phyloP scores from a whole-genome alignment of 1,284 basidiomycete species.

The Heterobasidion parviporum region DNA sequence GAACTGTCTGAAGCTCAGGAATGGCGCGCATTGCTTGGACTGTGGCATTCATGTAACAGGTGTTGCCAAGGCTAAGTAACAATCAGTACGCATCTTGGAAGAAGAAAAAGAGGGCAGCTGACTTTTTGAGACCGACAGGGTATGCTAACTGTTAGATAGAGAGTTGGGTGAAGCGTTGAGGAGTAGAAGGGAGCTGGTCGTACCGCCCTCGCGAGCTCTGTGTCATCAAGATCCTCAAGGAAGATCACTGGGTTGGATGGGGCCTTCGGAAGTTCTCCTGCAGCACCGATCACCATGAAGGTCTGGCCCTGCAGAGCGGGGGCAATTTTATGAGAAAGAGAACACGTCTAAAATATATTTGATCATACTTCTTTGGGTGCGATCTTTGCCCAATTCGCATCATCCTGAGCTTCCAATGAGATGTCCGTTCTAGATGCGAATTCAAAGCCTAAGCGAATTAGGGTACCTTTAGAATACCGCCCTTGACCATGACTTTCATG shows the following conservation, averaged over 20 bases:
- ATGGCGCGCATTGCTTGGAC: conserved; percentile 88
- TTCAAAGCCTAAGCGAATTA: background rate
- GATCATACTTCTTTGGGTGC: conserved; percentile 65
- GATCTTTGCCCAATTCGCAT: conserved; percentile 79
- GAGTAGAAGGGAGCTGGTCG: conserved; percentile 15
- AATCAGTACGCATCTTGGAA: conserved; percentile 12
- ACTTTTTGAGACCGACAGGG: conserved; percentile 64
- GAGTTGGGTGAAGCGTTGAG: conserved; percentile 2
- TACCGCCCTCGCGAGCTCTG: conserved; percentile 74
- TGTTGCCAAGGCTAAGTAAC: conserved; percentile 65
- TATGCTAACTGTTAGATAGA: conserved; percentile 36
- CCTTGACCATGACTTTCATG: conserved; percentile 98
- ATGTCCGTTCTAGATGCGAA: background rate
- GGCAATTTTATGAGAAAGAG: background rate
- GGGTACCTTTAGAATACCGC: conserved; percentile 79
- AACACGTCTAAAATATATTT: background rate
- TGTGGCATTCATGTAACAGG: conserved; percentile 95
- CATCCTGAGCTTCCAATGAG: conserved; percentile 49
- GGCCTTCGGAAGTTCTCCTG: conserved; percentile 85
- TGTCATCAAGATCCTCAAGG: conserved; percentile 85
- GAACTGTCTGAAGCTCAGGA: conserved; percentile 75
- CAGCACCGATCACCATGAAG: conserved; percentile 88
- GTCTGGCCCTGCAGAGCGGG: conserved; percentile 48
- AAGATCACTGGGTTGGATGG: conserved; percentile 78
- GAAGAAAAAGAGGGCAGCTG: conserved; percentile 22